Evolutionary conservation across 441 rosid genomes (phyloP).

Genomic region (Arabidopsis lyrata): DNA sequence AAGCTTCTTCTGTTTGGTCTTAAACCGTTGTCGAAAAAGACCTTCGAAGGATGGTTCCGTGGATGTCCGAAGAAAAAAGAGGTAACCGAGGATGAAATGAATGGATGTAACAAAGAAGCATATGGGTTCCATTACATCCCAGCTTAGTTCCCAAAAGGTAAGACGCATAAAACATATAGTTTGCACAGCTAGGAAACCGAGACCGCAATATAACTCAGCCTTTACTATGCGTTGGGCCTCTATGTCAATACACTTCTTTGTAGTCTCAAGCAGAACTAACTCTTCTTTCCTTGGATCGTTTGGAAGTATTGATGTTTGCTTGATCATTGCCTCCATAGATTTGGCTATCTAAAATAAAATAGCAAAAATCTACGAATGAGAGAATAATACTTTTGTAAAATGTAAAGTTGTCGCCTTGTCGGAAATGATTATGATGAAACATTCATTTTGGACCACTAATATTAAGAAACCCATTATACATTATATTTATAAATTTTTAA

Average conservation of each 20-base stretch:
- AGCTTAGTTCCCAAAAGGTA: conserved; percentile 73
- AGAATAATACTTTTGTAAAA: neutral
- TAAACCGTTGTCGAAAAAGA: conserved; percentile 54
- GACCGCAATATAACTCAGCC: conserved; percentile 59
- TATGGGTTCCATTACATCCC: conserved; percentile 81
- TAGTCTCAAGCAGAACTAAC: conserved; percentile 54
- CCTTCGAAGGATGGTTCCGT: conserved; percentile 69
- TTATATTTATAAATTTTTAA: too few relatives aligned
- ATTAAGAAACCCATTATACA: too few relatives aligned
- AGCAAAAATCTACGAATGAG: neutral
- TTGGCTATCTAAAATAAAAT: conserved; percentile 52
- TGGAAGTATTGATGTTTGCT: conserved; percentile 47
- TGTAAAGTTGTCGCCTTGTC: neutral
- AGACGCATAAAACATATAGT: conserved; percentile 72
- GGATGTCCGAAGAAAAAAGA: conserved; percentile 66
- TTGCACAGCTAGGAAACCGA: conserved; percentile 51
- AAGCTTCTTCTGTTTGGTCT: conserved; percentile 55
- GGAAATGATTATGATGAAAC: neutral
- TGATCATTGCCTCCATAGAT: conserved; percentile 58
- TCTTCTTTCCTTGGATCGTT: conserved; percentile 65
- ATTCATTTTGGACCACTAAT: neutral
- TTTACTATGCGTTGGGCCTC: conserved; percentile 54
- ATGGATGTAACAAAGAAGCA: conserved; percentile 66
- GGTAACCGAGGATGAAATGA: conserved; percentile 56
- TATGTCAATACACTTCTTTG: conserved; percentile 54